Evolutionary conservation across 1,284 basidiomycete genomes (phyloP), one percentile per base, ranked within the genome.

Genomic region (Pseudozyma hubeiensis): DNA sequence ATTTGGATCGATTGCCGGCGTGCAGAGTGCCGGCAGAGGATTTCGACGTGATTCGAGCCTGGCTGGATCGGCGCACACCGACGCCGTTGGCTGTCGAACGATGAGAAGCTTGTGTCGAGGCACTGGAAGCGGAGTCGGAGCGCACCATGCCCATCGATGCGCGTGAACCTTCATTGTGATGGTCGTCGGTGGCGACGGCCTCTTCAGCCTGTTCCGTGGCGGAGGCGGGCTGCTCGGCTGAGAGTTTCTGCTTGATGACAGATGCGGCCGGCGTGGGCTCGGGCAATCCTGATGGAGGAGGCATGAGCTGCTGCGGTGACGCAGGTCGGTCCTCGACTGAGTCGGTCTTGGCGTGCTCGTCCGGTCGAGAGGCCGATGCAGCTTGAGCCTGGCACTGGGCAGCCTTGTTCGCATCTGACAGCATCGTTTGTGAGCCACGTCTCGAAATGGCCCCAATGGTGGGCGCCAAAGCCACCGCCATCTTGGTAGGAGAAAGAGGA

Each of bases 401-500:
- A 5, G 46, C 39, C 7, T 52, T 59, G 41, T 37, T 50, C 29
- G 53, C 50, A 24, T 56, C 64, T 3, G 61, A 60, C 11, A 72
- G 53, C 60, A 64, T 53, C 9, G 64, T 64, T 52, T 63, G 60
- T 13, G 69, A 66, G 17, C 64, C 69, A n/a, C 64, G 64, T 19
- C 64, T 51, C 5, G 70, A 68, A 41, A 73, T 68, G 58, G 64
- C 64, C 3, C 70, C 70, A 8, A 73, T 53, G 30, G 70, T 68
- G 7, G 65, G 70, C 8, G 58, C 70, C 40, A 64, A n/a, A 13
- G 70, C 65, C 13, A 74, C 49, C 11, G 64, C 37, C 33, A 74
- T 69, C 63, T 69, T 74, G 58, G 66, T 65, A 13, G 71, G 71
- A 2, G 71, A 74, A 24, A 69, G 39, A 24, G 71, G 66, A n/a